phyloP scores from a whole-genome alignment of 768 basidiomycete genomes.

The Hygrocybe coccinea region DNA sequence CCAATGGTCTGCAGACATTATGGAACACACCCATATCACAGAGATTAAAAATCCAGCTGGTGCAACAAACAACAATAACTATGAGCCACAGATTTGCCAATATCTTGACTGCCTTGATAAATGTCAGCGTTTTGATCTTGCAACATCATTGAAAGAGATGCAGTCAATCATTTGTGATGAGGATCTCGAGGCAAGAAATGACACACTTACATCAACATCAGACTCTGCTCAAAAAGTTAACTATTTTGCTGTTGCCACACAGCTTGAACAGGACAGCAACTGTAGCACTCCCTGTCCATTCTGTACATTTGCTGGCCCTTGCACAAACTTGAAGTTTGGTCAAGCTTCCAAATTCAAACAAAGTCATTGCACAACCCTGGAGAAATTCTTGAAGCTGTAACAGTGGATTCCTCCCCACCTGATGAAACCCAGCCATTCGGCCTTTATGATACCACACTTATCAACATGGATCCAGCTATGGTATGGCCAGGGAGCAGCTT shows the following conservation, averaged over 20 bases:
- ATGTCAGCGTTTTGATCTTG: constrained; percentile 13
- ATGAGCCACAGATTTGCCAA: constrained; percentile 19
- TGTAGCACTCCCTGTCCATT: constrained; percentile 4
- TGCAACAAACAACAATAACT: constrained; percentile 17
- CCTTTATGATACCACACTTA: constrained; percentile 18
- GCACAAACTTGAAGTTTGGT: constrained; percentile 25
- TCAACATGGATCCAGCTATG: constrained; percentile 8
- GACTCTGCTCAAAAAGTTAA: not conserved
- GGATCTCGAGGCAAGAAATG: not conserved
- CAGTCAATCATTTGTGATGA: not conserved
- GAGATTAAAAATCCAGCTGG: constrained; percentile 17
- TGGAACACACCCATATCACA: constrained; percentile 20
- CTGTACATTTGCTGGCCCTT: constrained; percentile 7
- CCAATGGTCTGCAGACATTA: constrained; percentile 23
- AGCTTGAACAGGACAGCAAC: not conserved
- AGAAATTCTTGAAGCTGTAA: constrained; percentile 15
- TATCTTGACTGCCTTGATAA: constrained; percentile 18
- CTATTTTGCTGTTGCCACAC: not conserved
- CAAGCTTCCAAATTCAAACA: constrained; percentile 20
- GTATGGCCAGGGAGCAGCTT: constrained; percentile 17
- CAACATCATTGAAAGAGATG: constrained; percentile 1
- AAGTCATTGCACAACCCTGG: constrained; percentile 20
- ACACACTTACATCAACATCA: not conserved
- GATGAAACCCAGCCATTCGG: constrained; percentile 15
- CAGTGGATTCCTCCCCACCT: constrained; percentile 21